A percentile compares a stretch with the other conserved stretches of the same genome.
phyloP scores from a whole-genome alignment of 139 green algal genomes.

The Closterium sp. region DNA sequence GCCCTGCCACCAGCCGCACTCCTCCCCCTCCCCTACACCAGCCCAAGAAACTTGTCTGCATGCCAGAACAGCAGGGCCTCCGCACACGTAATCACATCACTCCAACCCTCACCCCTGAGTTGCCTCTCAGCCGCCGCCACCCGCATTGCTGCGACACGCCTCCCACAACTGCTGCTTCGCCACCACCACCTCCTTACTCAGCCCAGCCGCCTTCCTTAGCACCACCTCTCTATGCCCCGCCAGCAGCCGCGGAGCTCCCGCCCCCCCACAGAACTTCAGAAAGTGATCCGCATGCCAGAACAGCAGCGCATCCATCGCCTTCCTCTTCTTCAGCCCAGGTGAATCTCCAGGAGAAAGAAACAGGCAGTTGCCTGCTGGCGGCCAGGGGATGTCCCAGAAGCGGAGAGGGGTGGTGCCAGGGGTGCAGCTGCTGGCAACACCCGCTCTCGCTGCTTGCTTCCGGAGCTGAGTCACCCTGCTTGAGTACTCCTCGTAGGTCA shows the following conservation, averaged over 20 bases:
- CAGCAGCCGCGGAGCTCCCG: background rate
- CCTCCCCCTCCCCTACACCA: too few species aligned
- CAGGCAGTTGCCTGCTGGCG: conserved; percentile 15
- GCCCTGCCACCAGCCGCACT: too few species aligned
- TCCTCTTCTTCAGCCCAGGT: conserved; percentile 7
- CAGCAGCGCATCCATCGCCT: conserved; percentile 19
- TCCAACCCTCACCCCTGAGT: too few species aligned
- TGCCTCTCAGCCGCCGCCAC: too few species aligned
- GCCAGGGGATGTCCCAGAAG: conserved; percentile 37
- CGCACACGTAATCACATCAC: too few species aligned
- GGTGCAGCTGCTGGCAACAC: too few species aligned
- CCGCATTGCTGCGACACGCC: too few species aligned
- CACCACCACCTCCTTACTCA: too few species aligned
- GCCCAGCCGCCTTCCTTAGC: too few species aligned
- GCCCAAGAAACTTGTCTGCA: too few species aligned
- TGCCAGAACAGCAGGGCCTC: too few species aligned
- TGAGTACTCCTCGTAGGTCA: background rate
- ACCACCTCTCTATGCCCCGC: background rate
- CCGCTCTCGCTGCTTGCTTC: background rate
- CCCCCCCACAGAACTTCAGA: background rate
- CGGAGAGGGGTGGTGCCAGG: background rate
- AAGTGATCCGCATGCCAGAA: conserved; percentile 36
- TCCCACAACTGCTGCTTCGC: too few species aligned
- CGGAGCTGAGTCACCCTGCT: background rate
- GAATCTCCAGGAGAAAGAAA: conserved; percentile 24